Evolutionary conservation across 2,329 filamentous ascomycete genomes (phyloP).

Genomic region (Aspergillus carbonarius): DNA sequence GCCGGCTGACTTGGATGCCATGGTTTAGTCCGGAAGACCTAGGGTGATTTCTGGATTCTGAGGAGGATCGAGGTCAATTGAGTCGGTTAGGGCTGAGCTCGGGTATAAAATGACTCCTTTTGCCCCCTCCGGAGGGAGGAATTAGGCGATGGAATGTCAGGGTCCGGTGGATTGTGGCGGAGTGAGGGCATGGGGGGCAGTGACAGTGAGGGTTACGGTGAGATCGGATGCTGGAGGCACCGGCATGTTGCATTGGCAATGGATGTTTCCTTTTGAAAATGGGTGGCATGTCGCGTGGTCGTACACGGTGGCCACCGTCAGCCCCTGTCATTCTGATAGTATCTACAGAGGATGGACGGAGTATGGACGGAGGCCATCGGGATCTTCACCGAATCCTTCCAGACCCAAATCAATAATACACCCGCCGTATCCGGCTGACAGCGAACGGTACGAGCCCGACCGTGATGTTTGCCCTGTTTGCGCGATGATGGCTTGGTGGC

Average conservation of each 20-base stretch:
- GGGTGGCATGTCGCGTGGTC: too few species aligned
- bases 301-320: too few species aligned
- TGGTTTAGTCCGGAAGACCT: too few species aligned
- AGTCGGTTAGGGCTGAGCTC: too few species aligned
- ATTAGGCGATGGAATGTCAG: background rate
- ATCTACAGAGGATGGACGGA: too few species aligned
- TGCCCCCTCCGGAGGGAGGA: background rate
- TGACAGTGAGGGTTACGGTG: background rate
- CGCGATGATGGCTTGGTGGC: slow-evolving; percentile 18
- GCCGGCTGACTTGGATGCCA: too few species aligned
- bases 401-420: too few species aligned
- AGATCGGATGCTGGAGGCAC: background rate
- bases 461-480: slow-evolving; percentile 21
- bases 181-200: slow-evolving; percentile 4
- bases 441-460: background rate
- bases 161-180: background rate
- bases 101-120: background rate
- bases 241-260: background rate
- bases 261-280: background rate
- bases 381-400: too few species aligned
- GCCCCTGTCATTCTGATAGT: too few species aligned
- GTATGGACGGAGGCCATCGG: too few species aligned
- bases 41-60: background rate
- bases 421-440: background rate
- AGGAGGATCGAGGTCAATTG: background rate